Conservation (phyloP, 164 flowering plant species). For the Malania oleifera region DNA sequence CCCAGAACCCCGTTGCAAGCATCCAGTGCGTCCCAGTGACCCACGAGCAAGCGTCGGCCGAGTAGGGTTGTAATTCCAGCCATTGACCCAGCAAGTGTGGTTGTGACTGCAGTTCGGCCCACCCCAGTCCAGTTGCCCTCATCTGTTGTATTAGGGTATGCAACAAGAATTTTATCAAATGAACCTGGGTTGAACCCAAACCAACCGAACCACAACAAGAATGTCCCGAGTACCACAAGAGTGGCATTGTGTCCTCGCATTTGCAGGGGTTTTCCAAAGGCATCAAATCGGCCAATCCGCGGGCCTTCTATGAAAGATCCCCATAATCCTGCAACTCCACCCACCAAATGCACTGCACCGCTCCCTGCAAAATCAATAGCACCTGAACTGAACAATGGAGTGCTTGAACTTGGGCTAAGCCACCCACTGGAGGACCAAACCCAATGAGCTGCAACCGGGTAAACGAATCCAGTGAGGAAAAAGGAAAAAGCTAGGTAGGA, state of each 20-base stretch:
- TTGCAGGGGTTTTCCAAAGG: constrained; percentile 43
- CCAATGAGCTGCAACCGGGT: constrained; percentile 74
- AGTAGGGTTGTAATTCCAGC: constrained; percentile 54
- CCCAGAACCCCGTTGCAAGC: constrained; percentile 61
- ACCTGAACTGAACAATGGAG: constrained; percentile 48
- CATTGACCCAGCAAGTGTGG: constrained; percentile 58
- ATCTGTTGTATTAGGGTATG: constrained; percentile 26
- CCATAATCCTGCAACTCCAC: constrained; percentile 61
- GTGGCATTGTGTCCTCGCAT: constrained; percentile 67
- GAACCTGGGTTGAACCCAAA: constrained; percentile 73
- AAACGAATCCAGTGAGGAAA: constrained; percentile 70
- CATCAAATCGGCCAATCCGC: constrained; percentile 56
- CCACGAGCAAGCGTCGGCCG: constrained; percentile 44
- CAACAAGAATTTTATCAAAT: constrained; percentile 39
- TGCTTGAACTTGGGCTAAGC: constrained; percentile 35
- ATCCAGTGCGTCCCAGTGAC: constrained; percentile 64
- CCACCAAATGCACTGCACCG: constrained; percentile 63
- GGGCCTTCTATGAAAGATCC: constrained; percentile 65
- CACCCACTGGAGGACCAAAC: constrained; percentile 61
- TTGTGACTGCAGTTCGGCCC: constrained; percentile 61
- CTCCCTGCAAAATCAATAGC: constrained; percentile 63
- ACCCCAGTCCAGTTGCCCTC: constrained; percentile 56
- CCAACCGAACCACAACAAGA: constrained; percentile 68
- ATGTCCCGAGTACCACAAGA: constrained; percentile 60
- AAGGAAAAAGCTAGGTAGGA: constrained; percentile 63